Percentiles rank a stretch among this genome's conserved stretches.
Evolutionary conservation across 2,329 filamentous ascomycete genomes (phyloP).

Genomic region (Penicillium sp.): DNA sequence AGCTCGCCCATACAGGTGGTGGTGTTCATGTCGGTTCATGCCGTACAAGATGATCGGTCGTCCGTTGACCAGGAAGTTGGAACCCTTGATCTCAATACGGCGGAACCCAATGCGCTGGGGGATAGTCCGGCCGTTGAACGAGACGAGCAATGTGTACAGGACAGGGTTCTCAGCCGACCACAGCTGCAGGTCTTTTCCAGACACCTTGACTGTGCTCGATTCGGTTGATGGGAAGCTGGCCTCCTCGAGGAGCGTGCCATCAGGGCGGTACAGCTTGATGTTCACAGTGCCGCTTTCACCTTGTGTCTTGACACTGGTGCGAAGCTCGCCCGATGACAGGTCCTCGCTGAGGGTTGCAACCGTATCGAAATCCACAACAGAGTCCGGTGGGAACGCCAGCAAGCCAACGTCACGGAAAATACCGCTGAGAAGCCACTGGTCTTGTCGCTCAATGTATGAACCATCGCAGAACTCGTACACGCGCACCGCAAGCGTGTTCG

Average conservation of each 20-base stretch:
- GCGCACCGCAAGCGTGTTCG: constrained; percentile 62
- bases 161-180: constrained; percentile 70
- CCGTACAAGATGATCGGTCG: constrained; percentile 63
- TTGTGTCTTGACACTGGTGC: constrained; percentile 55
- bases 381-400: constrained; percentile 55
- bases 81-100: constrained; percentile 56
- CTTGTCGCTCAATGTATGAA: constrained; percentile 68
- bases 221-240: not conserved
- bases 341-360: constrained; percentile 14
- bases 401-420: constrained; percentile 70
- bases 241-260: constrained; percentile 1
- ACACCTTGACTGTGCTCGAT: constrained; percentile 1
- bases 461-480: constrained; percentile 73
- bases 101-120: constrained; percentile 64
- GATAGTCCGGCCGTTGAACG: constrained; percentile 7
- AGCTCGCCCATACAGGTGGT: constrained; percentile 63
- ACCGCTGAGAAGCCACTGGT: constrained; percentile 59
- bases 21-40: constrained; percentile 71
- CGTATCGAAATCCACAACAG: constrained; percentile 55
- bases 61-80: constrained; percentile 65
- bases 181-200: constrained; percentile 58
- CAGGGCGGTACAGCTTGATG: not conserved
- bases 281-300: constrained; percentile 53
- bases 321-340: not conserved
- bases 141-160: constrained; percentile 58